Base-by-base conservation (phyloP, 768 basidiomycete genomes). In the Strobilomyces confusus region DNA sequence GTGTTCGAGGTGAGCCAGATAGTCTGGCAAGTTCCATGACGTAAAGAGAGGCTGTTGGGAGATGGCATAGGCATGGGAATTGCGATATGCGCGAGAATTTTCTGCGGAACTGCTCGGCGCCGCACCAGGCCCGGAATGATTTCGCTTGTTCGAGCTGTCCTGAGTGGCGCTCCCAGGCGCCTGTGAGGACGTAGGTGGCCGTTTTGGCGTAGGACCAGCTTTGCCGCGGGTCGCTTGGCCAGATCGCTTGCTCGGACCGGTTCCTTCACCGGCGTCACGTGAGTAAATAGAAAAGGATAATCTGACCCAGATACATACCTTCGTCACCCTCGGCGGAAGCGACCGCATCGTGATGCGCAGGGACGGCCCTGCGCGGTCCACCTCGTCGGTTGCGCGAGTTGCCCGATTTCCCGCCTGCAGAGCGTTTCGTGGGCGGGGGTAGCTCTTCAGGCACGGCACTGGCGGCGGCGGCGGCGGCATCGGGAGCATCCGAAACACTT, bases 11-110 rank as follows among this genome's bases (percentile, higher is more conserved):
- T 95, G 90, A 0, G 87, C 81, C 42, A 98, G 80, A 71, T 97
- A 95, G 73, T 98, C 95, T 8, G 95, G 95, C 45, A 98, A 75
- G 52, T 84, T 82, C 94, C 95, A 98, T 47, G 88, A 86, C 33
- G 88, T 90, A 72, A 83, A 82, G 9, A 89, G 73, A 30, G 86
- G 82, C 65, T 89, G 87, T 63, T 89, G 88, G 13, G 86, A 84
- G 48, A 88, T 82, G 43, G 80, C 86, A 66, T 87, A 89, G 22
- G 84, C 86, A 77, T 89, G 88, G 56, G 86, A 83, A 72, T 85
- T 86, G 63, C 82, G 85, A 68, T 88, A 89, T 54, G 86, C 82
- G 54, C 85, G 80, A 49, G 84, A 78, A 54, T 72, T 72, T 58
- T 82, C 81, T 57, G 73, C 72, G 46, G 72, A 62, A 59, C 69